Conservation (phyloP, 495 filamentous ascomycete genomes). For the Xylaria bambusicola region DNA sequence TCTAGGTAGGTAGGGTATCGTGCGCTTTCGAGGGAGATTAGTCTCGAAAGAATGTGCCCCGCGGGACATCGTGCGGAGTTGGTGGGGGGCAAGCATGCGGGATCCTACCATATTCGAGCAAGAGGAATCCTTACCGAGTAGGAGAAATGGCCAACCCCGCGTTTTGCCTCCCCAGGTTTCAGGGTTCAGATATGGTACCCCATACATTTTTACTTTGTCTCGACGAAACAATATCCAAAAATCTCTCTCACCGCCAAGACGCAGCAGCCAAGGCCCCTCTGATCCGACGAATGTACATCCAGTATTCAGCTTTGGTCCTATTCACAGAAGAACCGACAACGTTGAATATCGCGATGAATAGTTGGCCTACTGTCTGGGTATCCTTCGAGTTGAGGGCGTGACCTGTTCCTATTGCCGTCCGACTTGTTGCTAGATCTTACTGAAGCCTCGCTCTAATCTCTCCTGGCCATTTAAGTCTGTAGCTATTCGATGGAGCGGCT, state of each 20-base stretch:
- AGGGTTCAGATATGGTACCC: conserved; percentile 15
- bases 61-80: conserved; percentile 11
- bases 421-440: too few species aligned
- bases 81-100: not conserved
- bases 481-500: not conserved
- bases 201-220: not conserved
- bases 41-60: not conserved
- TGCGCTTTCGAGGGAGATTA: not conserved
- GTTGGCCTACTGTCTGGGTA: too few species aligned
- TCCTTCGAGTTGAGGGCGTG: too few species aligned
- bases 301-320: too few species aligned
- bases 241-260: not conserved
- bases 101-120: not conserved
- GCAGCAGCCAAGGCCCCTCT: not conserved
- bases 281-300: too few species aligned
- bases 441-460: not conserved
- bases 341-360: too few species aligned
- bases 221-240: not conserved
- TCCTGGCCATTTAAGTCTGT: not conserved
- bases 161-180: conserved; percentile 10
- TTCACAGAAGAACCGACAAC: too few species aligned
- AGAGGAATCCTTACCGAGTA: too few species aligned
- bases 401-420: too few species aligned
- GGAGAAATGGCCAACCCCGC: conserved; percentile 5
- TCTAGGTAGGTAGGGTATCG: too few species aligned